Percentiles rank a stretch among this genome's conserved stretches.
phyloP scores from a whole-genome alignment of 2,329 filamentous ascomycete species.

The Pseudogymnoascus sp. region DNA sequence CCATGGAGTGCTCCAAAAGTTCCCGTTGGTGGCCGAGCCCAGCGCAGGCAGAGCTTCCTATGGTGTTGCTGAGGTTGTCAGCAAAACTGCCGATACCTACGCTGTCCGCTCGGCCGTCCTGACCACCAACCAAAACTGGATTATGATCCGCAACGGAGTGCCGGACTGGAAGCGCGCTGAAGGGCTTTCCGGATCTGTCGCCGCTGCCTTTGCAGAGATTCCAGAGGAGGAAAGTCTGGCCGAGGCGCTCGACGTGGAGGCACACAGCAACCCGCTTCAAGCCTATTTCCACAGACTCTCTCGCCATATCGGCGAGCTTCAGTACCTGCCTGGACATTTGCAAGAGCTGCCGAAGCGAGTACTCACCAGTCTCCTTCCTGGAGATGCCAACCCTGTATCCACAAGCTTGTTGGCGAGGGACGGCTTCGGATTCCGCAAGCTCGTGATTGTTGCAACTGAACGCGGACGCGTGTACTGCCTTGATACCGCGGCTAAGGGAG shows the following conservation, averaged over 20 bases:
- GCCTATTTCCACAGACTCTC: conserved; percentile 86
- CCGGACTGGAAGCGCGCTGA: conserved; percentile 75
- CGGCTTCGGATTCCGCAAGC: conserved; percentile 81
- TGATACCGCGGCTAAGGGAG: conserved; percentile 66
- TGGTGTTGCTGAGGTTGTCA: conserved; percentile 74
- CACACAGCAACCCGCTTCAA: conserved; percentile 67
- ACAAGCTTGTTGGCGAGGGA: conserved; percentile 52
- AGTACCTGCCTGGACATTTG: conserved; percentile 68
- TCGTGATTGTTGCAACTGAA: conserved; percentile 71
- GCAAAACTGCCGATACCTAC: conserved; percentile 58
- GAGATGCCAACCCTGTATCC: conserved; percentile 42
- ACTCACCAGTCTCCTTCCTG: conserved; percentile 50
- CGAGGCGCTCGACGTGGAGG: conserved; percentile 76
- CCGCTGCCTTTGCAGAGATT: conserved; percentile 73
- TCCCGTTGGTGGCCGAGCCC: conserved; percentile 48
- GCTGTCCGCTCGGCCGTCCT: conserved; percentile 72
- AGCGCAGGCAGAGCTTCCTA: conserved; percentile 48
- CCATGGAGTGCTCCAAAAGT: conserved; percentile 67
- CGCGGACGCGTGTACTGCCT: conserved; percentile 74
- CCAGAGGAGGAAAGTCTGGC: conserved; percentile 67
- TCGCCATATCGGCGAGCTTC: conserved; percentile 72
- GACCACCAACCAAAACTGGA: conserved; percentile 65
- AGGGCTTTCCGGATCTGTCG: conserved; percentile 69
- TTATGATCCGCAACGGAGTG: conserved; percentile 75
- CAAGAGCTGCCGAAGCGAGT: conserved; percentile 62